Evolutionary conservation across 2,329 filamentous ascomycete species (phyloP), one percentile per base, ranked within the genome.

Genomic region (Epichloe amarillans): DNA sequence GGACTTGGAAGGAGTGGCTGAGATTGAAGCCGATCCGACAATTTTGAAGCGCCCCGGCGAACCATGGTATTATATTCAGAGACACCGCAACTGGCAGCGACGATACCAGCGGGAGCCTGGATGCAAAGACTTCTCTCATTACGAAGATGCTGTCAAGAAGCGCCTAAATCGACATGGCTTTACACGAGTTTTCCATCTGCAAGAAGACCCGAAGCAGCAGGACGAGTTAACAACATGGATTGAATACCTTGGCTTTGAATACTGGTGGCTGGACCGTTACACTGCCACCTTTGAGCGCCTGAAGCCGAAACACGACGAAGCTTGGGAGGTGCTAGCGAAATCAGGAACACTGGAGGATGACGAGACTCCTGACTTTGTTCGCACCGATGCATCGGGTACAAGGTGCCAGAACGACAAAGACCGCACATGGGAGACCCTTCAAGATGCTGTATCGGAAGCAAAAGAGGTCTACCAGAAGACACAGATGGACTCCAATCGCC

Each of bases 211-310:
- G 1, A 54, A 53, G 46, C 53, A 54, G 7, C 61, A 71, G 52
- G 61, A 67, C 49, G 54, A 59, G 40, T 47, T 69, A 33, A 61
- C 65, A 40, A 67, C 62, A 7, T 70, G 67, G 67, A 65, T 70
- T 48, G 68, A 71, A 54, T 69, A 64, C 54, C 60, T 69, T 21
- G 54, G 50, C 43, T 68, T 56, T 49, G 55, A 63, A 52, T 56
- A 60, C 52, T 57, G 54, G 56, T 58, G 57, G 54, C 50, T 57
- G n/a, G 56, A 58, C 40, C 44, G 47, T 35, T 59, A 61, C 45
- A 52, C 49, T n/a, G 51, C 43, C 14, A 36, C 43, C 40, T 41
- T 61, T 26, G 51, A 62, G 51, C 53, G 54, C 6, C 52, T 54
- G 6, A 53, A 61, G 57, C 53, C 40, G 46, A 33, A 54, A 4